Evolutionary conservation across 2,329 filamentous ascomycete species (phyloP), one percentile per base, ranked within the genome.

Genomic region (Sporothrix schenckii): DNA sequence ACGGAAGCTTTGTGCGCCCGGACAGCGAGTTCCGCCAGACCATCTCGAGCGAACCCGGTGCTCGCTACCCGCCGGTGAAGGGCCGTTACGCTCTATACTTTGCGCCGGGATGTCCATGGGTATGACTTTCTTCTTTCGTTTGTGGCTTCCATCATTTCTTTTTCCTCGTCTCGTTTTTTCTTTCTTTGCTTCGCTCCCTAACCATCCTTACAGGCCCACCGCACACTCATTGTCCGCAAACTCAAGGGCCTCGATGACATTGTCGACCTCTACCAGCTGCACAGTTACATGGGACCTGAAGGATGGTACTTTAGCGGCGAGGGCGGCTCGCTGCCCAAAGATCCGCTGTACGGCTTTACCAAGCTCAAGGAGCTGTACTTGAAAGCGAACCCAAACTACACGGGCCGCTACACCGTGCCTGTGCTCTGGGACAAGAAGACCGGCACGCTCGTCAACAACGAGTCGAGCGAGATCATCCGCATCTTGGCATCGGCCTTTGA

Each of bases 401-500:
- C 80, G 0, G 91, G 90, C 0, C 85, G 91, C 9, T 92, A 91
- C 77, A 93, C 91, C 0, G 91, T 94, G 1, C 91, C 91, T 0
- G 88, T 89, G 0, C 83, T 93, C 11, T 92, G 87, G 82, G 90
- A 92, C 74, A 90, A 88, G 77, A 87, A 90, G 77, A 82, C 83
- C 30, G 86, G 89, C 65, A 87, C 84, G 19, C 91, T 94, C 74
- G 92, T 95, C 60, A 93, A 87, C 83, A 96, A 96, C 74, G 92
- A 95, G 82, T 91, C 89, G 69, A 87, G 88, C 68, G 92, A 95
- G 78, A 94, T 95, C 75, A 93, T 95, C 75, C 87, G 92, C 73
- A 94, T 94, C 90, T 83, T 95, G 72, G 93, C 92, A 79, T 84
- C 85, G 13, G 90, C 88, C 69, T 93, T 94, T 75, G 91, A 94